A percentile compares a stretch with the other conserved stretches of the same genome.
These are phyloP conservation scores for Ilyonectria sp. DNA, from an alignment of 2,329 filamentous ascomycete genomes.

Conservation along the genomic window DNA sequence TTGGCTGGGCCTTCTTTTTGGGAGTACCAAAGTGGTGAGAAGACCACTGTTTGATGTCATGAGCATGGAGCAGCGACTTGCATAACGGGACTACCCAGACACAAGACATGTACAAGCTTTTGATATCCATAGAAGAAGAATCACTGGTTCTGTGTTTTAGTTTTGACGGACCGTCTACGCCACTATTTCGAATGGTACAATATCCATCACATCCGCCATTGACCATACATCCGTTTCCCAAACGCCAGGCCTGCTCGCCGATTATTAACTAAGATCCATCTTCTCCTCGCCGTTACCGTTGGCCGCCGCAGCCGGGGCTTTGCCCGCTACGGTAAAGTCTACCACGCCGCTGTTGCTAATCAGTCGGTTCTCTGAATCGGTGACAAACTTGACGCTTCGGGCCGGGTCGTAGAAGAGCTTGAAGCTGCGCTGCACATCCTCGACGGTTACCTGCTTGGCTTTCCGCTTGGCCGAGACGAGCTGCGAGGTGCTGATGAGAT, in stretches of 20 bases:
- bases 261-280: slow-evolving; percentile 62
- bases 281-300: slow-evolving; percentile 58
- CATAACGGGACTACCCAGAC: slow-evolving; percentile 5
- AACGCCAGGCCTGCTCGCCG: slow-evolving; percentile 51
- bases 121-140: slow-evolving; percentile 30
- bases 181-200: slow-evolving; percentile 49
- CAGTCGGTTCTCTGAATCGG: slow-evolving; percentile 90
- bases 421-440: slow-evolving; percentile 95
- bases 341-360: slow-evolving; percentile 90
- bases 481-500: slow-evolving; percentile 95
- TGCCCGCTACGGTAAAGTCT: slow-evolving; percentile 71
- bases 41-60: neutral
- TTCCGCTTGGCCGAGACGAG: slow-evolving; percentile 89
- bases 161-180: slow-evolving; percentile 44
- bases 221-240: slow-evolving; percentile 41
- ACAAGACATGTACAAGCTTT: slow-evolving; percentile 3
- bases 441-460: slow-evolving; percentile 85
- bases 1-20: neutral
- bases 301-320: slow-evolving; percentile 55
- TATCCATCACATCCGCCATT: slow-evolving; percentile 43
- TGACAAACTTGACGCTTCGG: slow-evolving; percentile 91
- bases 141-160: slow-evolving; percentile 28
- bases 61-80: neutral
- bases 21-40: neutral
- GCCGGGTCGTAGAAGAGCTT: slow-evolving; percentile 92